Percentiles rank a stretch among this genome's conserved stretches.
Conservation (phyloP, 2,329 filamentous ascomycete genomes). For the Colletotrichum somersetense region DNA sequence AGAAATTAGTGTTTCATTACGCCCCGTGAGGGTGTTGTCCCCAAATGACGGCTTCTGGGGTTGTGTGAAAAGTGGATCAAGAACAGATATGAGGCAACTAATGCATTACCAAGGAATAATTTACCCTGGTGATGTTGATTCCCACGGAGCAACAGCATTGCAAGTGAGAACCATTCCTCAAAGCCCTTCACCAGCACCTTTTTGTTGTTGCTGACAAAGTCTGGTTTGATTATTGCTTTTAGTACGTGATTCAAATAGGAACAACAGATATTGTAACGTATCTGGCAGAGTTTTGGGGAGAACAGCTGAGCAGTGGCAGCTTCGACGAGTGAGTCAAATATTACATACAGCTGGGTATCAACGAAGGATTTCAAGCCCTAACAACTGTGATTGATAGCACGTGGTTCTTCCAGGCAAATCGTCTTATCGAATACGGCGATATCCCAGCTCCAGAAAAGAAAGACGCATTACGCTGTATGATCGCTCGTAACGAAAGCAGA, state of each 20-base stretch:
- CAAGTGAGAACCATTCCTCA: background rate
- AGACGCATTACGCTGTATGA: background rate
- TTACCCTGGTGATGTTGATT: background rate
- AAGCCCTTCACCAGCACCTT: accelerated
- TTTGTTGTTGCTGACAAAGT: background rate
- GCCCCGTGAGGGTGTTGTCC: background rate
- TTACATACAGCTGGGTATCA: background rate
- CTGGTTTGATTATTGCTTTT: background rate
- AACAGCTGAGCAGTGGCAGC: background rate
- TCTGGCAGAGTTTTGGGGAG: background rate
- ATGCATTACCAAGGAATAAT: background rate
- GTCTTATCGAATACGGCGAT: accelerated
- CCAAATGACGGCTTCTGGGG: accelerated
- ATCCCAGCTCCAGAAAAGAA: accelerated
- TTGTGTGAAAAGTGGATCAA: accelerated
- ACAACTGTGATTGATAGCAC: background rate
- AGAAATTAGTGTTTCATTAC: background rate
- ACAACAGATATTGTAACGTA: background rate
- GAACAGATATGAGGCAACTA: background rate
- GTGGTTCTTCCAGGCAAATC: background rate
- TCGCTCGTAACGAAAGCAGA: background rate
- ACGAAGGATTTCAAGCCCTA: background rate
- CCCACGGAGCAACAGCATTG: background rate
- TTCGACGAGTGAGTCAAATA: background rate
- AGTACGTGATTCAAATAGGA: background rate